Base-by-base conservation (phyloP, 139 green algal genomes). In the Gonium pectorale region DNA sequence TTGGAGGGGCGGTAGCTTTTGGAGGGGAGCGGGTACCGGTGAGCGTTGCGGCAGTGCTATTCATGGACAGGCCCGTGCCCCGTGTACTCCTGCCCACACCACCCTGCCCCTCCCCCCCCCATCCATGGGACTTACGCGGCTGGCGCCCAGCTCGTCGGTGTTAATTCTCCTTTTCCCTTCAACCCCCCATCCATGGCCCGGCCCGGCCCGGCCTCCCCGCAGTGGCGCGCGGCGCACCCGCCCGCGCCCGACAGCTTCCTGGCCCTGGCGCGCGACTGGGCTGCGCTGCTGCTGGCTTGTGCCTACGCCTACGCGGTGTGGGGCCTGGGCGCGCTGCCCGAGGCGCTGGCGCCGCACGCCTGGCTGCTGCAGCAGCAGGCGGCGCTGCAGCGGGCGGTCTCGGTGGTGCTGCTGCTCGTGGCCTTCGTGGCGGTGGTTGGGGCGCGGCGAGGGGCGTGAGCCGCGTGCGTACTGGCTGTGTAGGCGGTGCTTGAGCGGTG, bases 251-350 rank as follows among this genome's bases (percentile, higher is more conserved):
- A 67, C 17, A 27, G 67, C 40, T 51, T 49, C 4, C 29, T 71
- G n/a, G 62, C 75, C 31, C 46, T 83, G 31, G 21, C 79, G 35
- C 38, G 73, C 38, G 88, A 89, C 80, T 22, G 77, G 0, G 13
- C n/a, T 0, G 52, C 81, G 22, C 80, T 91, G 38, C 24, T 79
- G 46, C 26, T 88, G 1, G 35, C 74, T 7, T 86, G 70, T 24
- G 33, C 80, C 8, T 92, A 86, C 77, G 78, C 79, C 52, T 90
- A 90, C 68, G 35, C 67, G 4, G 89, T 73, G 26, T 90, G 66
- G 71, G 75, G 66, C 17, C 59, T 90, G 64, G 89, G 85, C 26
- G n/a, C 62, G 56, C 33, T 81, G 77, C 56, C 49, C 41, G 79
- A 51, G 63, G 21, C 37, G 24, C 80, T 85, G 64, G 75, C 80